Evolutionary conservation across 441 rosid species (phyloP), one percentile per base, ranked within the genome.

Genomic region (Brassica hybrid): DNA sequence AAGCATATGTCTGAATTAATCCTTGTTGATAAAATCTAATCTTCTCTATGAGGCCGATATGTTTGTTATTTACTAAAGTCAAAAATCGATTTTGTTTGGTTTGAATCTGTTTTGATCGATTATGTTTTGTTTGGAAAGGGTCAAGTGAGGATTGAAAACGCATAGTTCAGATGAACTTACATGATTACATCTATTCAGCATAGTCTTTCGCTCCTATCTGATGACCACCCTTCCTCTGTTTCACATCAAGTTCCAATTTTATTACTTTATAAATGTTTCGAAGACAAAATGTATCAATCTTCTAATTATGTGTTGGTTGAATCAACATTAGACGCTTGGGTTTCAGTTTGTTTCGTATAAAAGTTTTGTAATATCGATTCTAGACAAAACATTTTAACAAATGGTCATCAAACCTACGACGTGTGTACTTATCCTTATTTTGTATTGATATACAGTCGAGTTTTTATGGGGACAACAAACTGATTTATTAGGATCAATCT

Each of bases 151-250:
- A 58, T 58, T 58, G 62, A 58, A 9, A 58, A 58, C 62, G 62
- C 62, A 58, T 58, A 58, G 62, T 58, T 58, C 62, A 58, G 62
- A 61, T 61, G 34, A 76, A 75, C 74, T 65, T 27, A 38, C 13
- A 76, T 94, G 98, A 94, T 94, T 94, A 94, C 3, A 59, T 70
- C 14, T 80, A 5, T 65, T 78, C 56, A 43, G 58, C 58, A 50
- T 18, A 74, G 98, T 92, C 98, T 94, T 94, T 92, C 94, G 97
- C 98, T 92, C 95, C 97, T 94, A 94, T 92, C 97, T 91, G 98
- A 94, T 91, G 93, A 74, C 81, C 89, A 74, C 81, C 89, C 83
- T 18, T 52, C 17, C 23, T 3, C 27, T 54, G 25, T 57, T 57
- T 57, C 9, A 18, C 27, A 8, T 57, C 61, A 57, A 9, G 0